Base-by-base conservation (phyloP, 495 filamentous ascomycete genomes). In the Penicillium cosmopolitanum region DNA sequence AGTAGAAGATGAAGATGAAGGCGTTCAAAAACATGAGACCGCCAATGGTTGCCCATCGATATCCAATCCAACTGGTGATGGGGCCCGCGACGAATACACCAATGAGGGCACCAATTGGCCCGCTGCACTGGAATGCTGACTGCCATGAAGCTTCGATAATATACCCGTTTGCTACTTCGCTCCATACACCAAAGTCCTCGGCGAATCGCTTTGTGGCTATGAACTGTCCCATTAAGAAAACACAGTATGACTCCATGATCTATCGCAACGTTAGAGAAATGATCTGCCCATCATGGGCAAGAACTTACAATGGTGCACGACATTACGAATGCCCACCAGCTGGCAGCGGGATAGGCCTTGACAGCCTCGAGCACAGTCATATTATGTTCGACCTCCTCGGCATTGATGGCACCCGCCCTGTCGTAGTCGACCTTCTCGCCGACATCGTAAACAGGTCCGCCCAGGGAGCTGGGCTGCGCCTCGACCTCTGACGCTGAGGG, bases 271-370 rank as follows among this genome's bases (percentile, higher is more conserved):
- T 72, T 72, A 74, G 66, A 62, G 46, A 60, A 64, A 62, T 54
- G 58, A 67, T 60, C 58, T 54, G 36, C 55, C 36, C 58, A 50
- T 57, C 61, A 53, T 43, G 58, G 56, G 51, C 62, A 57, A 66
- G 56, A 66, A 53, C 78, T 77, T 73, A 80, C 79, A 77, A 82
- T 82, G 57, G 79, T 82, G 58, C 23, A 76, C 35, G 77, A 82
- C 73, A 82, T 79, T 66, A 83, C 62, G 56, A 83, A 81, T 48
- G 80, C 79, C 80, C 79, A 82, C 53, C 71, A 78, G 46, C 65
- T 70, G 53, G 79, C 79, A 67, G 73, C 71, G 50, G 78, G 78
- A 65, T 83, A 80, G 50, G 72, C 71, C 60, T 66, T 68, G 53
- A 81, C 73, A 65, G 78, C 77, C 66, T 82, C 48, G n/a, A 77